Conservation (phyloP, 2,329 filamentous ascomycete genomes). For the Trichoderma atroviride region DNA sequence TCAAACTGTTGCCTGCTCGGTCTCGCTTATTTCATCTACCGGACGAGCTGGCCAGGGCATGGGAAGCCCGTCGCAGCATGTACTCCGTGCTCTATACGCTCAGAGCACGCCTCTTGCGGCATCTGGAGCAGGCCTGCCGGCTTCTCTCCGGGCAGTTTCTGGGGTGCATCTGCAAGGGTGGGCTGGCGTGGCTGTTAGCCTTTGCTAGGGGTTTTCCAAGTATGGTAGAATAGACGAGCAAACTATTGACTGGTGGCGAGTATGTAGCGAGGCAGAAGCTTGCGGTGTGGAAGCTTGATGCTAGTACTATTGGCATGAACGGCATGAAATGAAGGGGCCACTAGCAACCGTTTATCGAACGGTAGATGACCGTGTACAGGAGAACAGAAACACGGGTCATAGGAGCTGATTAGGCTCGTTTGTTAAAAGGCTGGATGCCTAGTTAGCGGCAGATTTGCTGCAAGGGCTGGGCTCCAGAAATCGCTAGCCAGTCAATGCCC, state of each 20-base stretch:
- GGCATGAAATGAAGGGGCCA: not conserved
- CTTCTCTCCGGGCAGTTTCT: conserved; percentile 27
- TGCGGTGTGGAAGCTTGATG: not conserved
- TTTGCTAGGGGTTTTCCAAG: not conserved
- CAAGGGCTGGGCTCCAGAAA: conserved; percentile 2
- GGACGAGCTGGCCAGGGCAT: not conserved
- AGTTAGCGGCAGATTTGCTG: conserved; percentile 17
- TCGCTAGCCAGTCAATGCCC: conserved; percentile 23
- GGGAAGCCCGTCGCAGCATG: not conserved
- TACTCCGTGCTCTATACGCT: not conserved
- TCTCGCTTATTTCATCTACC: not conserved
- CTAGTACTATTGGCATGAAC: not conserved
- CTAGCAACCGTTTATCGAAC: conserved; percentile 12
- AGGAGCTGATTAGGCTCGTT: not conserved
- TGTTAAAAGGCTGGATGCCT: not conserved
- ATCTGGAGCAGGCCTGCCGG: conserved; percentile 10
- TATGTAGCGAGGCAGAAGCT: not conserved
- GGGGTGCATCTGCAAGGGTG: conserved; percentile 22
- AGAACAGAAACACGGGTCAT: not conserved
- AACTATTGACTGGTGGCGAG: conserved; percentile 14
- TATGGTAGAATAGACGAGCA: not conserved
- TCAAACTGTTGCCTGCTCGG: not conserved
- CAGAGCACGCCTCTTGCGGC: conserved; percentile 5
- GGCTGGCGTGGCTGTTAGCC: conserved; percentile 11
- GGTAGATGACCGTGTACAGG: not conserved